These are phyloP conservation scores for Teunomyces pallodes DNA, from an alignment of 805 yeast species.

Conservation along the genomic window DNA sequence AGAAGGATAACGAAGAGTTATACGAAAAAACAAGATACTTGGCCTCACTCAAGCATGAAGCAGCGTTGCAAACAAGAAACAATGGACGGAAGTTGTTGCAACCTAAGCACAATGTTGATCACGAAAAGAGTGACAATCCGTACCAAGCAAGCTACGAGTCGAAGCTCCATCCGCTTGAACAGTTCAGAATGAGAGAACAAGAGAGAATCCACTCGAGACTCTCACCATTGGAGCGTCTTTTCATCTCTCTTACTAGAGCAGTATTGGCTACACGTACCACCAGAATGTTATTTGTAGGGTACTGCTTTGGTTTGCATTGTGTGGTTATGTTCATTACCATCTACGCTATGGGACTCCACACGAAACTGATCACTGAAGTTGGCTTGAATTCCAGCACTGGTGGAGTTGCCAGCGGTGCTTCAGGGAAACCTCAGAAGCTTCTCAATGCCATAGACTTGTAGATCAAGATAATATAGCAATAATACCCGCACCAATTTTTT, in stretches of 20 bases:
- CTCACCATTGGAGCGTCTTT: constrained; percentile 77
- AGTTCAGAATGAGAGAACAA: constrained; percentile 73
- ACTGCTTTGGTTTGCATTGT: constrained; percentile 73
- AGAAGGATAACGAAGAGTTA: constrained; percentile 71
- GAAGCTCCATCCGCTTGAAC: constrained; percentile 78
- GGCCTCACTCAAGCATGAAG: constrained; percentile 45
- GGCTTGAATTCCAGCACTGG: constrained; percentile 42
- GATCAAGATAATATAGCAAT: not conserved
- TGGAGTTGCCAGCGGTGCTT: constrained; percentile 27
- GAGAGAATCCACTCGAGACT: constrained; percentile 70
- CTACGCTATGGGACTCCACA: constrained; percentile 49
- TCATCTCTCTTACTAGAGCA: constrained; percentile 66
- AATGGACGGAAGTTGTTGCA: constrained; percentile 18
- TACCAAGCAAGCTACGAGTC: constrained; percentile 70
- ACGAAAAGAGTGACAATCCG: constrained; percentile 47
- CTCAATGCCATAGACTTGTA: constrained; percentile 1
- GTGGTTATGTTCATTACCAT: constrained; percentile 65
- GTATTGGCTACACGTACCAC: constrained; percentile 73
- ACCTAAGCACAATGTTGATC: constrained; percentile 38
- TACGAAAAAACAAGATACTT: constrained; percentile 75
- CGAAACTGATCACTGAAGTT: constrained; percentile 46
- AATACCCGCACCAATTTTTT: not conserved
- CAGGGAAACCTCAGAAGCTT: constrained; percentile 8
- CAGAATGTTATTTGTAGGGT: constrained; percentile 67
- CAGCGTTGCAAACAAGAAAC: constrained; percentile 5